A percentile compares a stretch with the other conserved stretches of the same genome.
These are phyloP conservation scores for Rhododendron griersonianum DNA, from an alignment of 148 eudicot species.

Conservation along the genomic window DNA sequence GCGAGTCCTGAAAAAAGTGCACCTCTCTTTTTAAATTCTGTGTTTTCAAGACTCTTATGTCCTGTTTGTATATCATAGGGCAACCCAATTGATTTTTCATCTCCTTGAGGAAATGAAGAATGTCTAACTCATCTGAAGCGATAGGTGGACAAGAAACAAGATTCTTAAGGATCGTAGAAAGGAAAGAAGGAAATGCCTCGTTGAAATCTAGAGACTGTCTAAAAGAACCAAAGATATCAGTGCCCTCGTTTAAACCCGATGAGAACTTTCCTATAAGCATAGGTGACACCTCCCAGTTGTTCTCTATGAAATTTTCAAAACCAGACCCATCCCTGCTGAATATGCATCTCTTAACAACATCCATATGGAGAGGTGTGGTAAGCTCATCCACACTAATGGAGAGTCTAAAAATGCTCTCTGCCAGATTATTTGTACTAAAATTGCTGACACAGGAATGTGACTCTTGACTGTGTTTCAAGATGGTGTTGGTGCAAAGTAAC, in stretches of 20 bases:
- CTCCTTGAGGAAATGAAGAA: conserved; percentile 48
- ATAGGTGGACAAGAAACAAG: conserved; percentile 66
- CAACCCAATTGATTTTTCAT: conserved; percentile 43
- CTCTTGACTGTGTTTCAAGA: conserved; percentile 12
- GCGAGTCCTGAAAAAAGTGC: conserved; percentile 53
- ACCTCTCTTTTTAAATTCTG: conserved; percentile 34
- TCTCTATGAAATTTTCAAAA: conserved; percentile 43
- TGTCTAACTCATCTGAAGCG: conserved; percentile 59
- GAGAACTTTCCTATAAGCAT: conserved; percentile 32
- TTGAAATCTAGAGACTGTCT: conserved; percentile 25
- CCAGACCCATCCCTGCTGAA: conserved; percentile 33
- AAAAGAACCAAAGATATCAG: conserved; percentile 42
- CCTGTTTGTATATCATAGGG: conserved; percentile 69
- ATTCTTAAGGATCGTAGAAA: conserved; percentile 39
- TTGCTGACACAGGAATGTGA: conserved; percentile 34
- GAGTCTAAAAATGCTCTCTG: conserved; percentile 71
- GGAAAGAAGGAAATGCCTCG: conserved; percentile 31
- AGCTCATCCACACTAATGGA: conserved; percentile 30
- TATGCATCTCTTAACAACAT: conserved; percentile 34
- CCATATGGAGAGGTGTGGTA: conserved; percentile 15
- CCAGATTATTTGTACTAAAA: conserved; percentile 38
- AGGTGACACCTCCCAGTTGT: conserved; percentile 73
- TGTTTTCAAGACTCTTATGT: conserved; percentile 70
- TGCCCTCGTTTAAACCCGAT: conserved; percentile 20
- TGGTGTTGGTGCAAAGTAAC: conserved; percentile 18